These are phyloP conservation scores for Microsporum canis DNA, from an alignment of 2,329 filamentous ascomycete species.

Conservation along the genomic window DNA sequence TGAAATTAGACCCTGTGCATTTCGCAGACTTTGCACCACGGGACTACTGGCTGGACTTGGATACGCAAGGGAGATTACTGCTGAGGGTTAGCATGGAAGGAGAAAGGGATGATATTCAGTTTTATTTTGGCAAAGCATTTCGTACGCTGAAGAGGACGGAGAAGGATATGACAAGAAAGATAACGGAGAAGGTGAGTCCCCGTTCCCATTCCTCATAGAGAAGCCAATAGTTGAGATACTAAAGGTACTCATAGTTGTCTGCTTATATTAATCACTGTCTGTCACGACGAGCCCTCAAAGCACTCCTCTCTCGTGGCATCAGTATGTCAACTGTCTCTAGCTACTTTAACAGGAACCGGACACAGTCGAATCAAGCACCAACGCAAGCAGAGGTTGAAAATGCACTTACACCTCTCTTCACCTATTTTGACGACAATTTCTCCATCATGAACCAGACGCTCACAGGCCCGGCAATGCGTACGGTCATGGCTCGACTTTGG, in stretches of 20 bases:
- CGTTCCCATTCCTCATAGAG: neutral
- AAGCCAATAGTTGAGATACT: neutral
- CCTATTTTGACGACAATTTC: conserved; percentile 97
- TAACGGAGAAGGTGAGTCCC: conserved; percentile 77
- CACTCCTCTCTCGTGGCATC: conserved; percentile 61
- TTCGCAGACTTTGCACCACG: conserved; percentile 92
- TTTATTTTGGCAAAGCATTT: conserved; percentile 96
- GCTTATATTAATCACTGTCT: conserved; percentile 85
- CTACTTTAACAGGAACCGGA: conserved; percentile 46
- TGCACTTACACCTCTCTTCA: conserved; percentile 72
- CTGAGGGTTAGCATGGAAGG: conserved; percentile 97
- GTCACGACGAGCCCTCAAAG: conserved; percentile 67
- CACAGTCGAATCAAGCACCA: conserved; percentile 43
- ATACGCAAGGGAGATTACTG: conserved; percentile 82
- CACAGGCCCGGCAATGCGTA: conserved; percentile 91
- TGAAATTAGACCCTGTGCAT: conserved; percentile 95
- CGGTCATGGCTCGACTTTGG: conserved; percentile 96
- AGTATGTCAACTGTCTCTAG: conserved; percentile 63
- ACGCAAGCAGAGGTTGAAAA: conserved; percentile 66
- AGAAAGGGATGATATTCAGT: conserved; percentile 94
- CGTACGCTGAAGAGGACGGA: conserved; percentile 89
- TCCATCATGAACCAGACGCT: conserved; percentile 97
- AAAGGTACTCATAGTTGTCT: conserved; percentile 51
- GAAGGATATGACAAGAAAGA: conserved; percentile 93
- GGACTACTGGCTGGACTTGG: conserved; percentile 95